Evolutionary conservation across 805 yeast genomes (phyloP), one percentile per base, ranked within the genome.

Genomic region (Komagataella phaffii): DNA sequence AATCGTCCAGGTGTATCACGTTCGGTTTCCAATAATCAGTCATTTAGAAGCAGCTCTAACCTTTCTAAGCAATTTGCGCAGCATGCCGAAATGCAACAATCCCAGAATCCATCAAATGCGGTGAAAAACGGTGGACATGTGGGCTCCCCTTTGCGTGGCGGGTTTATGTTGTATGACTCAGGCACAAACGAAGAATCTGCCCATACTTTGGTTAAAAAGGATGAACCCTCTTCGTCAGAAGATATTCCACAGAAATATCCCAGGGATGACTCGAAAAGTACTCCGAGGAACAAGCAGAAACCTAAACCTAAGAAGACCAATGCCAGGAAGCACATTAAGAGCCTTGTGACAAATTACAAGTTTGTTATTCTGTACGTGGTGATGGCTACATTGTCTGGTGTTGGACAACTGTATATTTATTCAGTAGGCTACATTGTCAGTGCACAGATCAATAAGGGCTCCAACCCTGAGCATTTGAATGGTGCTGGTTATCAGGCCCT

Each of bases 351-450:
- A 2, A 61, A 62, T 44, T 63, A 63, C 17, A 57, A 65, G 1
- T 85, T 80, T 53, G 54, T 81, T 17, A 64, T 73, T 7, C 83
- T 79, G 56, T 81, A 72, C 56, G 47, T 78, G 6, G 70, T 80
- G n/a, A 67, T 83, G 21, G 78, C 85, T 0, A 62, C 77, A 4
- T 64, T 78, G 47, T 77, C 82, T 59, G 83, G 87, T 1, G 69
- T 80, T 46, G 86, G 89, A 3, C 90, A 84, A 61, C 76, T 79
- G 63, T 85, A 84, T 60, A 84, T 85, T 24, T 85, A 74, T 59
- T 75, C 85, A 2, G 81, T 85, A 43, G 95, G 95, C 0, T 85
- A 80, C 58, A 73, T 85, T n/a, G 85, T 83, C 7, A 74, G 68
- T 50, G 73, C 76, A 0, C 75, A 73, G 55, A 63, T 67, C 10